Conservation (phyloP, 345 rosid genomes). For the Eucalyptus erythrocorys region DNA sequence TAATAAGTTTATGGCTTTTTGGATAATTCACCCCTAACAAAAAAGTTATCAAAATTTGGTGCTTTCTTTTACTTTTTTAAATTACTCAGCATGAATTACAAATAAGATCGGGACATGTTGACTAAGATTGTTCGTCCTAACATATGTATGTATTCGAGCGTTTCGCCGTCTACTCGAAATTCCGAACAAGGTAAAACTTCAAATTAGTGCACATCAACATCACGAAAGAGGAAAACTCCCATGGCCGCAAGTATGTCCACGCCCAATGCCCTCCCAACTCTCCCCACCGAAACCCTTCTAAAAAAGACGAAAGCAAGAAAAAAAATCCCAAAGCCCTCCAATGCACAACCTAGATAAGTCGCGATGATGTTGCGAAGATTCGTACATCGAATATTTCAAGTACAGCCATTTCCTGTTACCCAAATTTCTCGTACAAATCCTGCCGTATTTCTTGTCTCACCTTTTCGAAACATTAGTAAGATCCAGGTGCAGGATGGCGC, state of each 20-base stretch:
- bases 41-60: neutral
- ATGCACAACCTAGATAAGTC: neutral
- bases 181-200: neutral
- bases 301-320: neutral
- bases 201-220: neutral
- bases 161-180: neutral
- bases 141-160: neutral
- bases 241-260: neutral
- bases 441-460: neutral
- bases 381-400: neutral
- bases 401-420: neutral
- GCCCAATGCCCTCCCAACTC: neutral
- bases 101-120: neutral
- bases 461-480: neutral
- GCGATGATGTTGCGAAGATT: neutral
- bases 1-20: neutral
- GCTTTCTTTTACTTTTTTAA: neutral
- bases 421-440: neutral
- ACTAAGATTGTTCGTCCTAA: rapidly evolving
- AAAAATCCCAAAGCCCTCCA: neutral
- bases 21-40: neutral
- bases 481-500: neutral
- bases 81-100: neutral
- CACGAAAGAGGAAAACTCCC: neutral
- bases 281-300: neutral